Base-by-base conservation (phyloP, 306 rosid species). In the Macrotyloma uniflorum region DNA sequence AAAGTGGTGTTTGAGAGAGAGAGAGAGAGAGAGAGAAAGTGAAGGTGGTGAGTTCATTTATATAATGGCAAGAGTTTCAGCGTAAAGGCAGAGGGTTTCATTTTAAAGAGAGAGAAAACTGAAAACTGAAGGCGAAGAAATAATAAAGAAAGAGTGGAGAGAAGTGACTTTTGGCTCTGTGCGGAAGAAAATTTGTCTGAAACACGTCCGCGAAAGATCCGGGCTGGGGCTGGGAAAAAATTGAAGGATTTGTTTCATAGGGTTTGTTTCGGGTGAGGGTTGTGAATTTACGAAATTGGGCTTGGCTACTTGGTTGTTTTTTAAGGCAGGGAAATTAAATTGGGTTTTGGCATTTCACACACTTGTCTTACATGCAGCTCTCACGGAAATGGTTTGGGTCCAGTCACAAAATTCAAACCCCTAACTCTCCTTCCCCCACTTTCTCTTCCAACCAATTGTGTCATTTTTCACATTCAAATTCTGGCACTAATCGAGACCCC, bases 321-420 rank as follows among this genome's bases (percentile, higher is more conserved):
- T 59, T 20, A n/a, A 77, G 42, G 2, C 5, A 13, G 45, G 16
- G 1, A 51, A 28, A 63, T 72, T 3, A 45, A 45, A 40, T 49
- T 61, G 68, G 79, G 51, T 65, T 77, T 67, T 69, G 63, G 67
- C 33, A 18, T 59, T 82, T 30, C 69, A 42, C 85, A 90, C 98
- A 94, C 97, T 86, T 94, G 97, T 83, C 96, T 69, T 84, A 68
- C 98, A 94, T 94, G 96, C 93, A 89, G 85, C 83, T 80, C 87
- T 46, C 76, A 58, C 26, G 73, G 66, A 28, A 62, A 63, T 47
- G 59, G 64, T 71, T 79, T 58, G 82, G 79, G 12, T 58, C 80
- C 57, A 26, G 10, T 18, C 19, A n/a, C 26, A 18, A 47, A 58
- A 59, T 58, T 71, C 74, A 45, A 67, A 57, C 45, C 30, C 22